Evolutionary conservation across 768 basidiomycete species (phyloP).

Genomic region (Hysterangium stoloniferum): DNA sequence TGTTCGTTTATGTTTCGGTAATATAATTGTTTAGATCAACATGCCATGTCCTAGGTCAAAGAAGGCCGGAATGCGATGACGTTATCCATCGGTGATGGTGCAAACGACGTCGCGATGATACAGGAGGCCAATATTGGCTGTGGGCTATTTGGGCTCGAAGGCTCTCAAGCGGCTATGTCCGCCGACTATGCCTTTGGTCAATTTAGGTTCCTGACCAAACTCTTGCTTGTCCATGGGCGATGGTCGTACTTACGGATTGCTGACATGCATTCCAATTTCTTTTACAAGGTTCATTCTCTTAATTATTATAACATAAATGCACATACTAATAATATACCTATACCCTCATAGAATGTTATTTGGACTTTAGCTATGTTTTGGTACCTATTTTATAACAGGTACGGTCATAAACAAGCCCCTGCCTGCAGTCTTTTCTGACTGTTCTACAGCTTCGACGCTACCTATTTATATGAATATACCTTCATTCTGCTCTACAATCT

Average conservation of each 20-base stretch:
- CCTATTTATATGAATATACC: slow-evolving; percentile 91
- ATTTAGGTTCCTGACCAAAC: slow-evolving; percentile 86
- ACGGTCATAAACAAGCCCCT: slow-evolving; percentile 25
- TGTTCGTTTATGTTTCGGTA: slow-evolving; percentile 8
- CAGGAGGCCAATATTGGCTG: slow-evolving; percentile 99
- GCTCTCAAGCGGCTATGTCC: slow-evolving; percentile 98
- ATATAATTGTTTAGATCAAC: slow-evolving; percentile 3
- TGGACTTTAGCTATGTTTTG: slow-evolving; percentile 95
- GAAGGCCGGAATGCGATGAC: slow-evolving; percentile 96
- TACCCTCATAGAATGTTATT: slow-evolving; percentile 60
- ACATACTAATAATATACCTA: slow-evolving; percentile 12
- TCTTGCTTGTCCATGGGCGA: slow-evolving; percentile 88
- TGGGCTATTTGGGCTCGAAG: slow-evolving; percentile 88
- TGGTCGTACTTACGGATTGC: slow-evolving; percentile 97
- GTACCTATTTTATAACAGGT: slow-evolving; percentile 87
- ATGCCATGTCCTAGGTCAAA: slow-evolving; percentile 56
- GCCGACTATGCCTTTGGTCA: slow-evolving; percentile 96
- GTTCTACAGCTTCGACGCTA: slow-evolving; percentile 73
- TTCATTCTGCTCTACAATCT: slow-evolving; percentile 90
- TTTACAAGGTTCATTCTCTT: slow-evolving; percentile 72
- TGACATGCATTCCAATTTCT: slow-evolving; percentile 97
- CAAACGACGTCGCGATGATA: slow-evolving; percentile 99
- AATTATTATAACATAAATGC: not conserved
- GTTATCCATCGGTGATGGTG: slow-evolving; percentile 91
- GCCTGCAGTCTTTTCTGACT: slow-evolving; percentile 16